These are phyloP conservation scores for Ogataea sp. DNA, from an alignment of 805 yeast species.

Conservation along the genomic window DNA sequence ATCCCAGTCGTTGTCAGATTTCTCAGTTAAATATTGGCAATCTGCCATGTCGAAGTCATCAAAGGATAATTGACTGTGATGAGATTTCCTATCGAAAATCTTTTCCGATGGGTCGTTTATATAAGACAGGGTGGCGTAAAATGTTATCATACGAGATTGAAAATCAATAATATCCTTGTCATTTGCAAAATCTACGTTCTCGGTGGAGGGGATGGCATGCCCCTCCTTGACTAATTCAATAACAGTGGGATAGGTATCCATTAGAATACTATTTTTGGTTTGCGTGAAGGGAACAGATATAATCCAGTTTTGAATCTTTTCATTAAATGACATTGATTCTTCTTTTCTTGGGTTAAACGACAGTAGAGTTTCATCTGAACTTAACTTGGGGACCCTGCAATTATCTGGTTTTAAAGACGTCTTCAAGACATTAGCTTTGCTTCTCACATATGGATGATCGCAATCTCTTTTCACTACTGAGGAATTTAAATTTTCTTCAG, in stretches of 20 bases:
- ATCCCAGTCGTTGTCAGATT: no score
- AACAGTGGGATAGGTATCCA: conserved; percentile 38
- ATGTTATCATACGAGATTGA: conserved; percentile 46
- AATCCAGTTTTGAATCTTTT: conserved; percentile 63
- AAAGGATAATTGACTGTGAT: no score
- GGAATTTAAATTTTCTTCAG: no score
- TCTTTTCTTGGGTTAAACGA: conserved; percentile 55
- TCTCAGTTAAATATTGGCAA: no score
- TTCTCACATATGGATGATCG: no score
- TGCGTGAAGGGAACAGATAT: conserved; percentile 39
- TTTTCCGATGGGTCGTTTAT: conserved; percentile 15
- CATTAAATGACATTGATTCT: conserved; percentile 54
- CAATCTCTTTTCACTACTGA: no score
- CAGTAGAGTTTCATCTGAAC: no score
- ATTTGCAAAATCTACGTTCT: conserved; percentile 26
- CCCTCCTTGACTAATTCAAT: conserved; percentile 22
- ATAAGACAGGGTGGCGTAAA: conserved; percentile 32
- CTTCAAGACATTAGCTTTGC: no score
- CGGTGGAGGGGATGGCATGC: conserved; percentile 8
- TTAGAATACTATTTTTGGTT: conserved; percentile 22
- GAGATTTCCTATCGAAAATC: no score
- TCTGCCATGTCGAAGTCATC: no score
- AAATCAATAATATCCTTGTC: conserved; percentile 40
- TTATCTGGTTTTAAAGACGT: no score
- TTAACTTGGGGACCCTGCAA: no score